Conservation (phyloP, 2,329 filamentous ascomycete species). For the Clarireedia paspali region DNA sequence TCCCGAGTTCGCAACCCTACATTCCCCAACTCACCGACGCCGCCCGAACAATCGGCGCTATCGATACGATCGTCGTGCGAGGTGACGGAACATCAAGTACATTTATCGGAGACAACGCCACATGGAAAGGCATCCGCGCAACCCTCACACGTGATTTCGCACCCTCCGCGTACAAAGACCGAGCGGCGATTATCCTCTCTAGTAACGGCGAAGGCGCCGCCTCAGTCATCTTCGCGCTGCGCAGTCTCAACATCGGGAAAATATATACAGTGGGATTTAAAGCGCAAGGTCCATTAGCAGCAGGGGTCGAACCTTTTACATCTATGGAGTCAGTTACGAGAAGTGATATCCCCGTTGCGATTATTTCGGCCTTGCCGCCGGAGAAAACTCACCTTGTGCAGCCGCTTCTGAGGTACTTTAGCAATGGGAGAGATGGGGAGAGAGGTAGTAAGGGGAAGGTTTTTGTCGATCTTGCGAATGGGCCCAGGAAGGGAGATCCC, state of each 20-base stretch:
- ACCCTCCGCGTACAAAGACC: conserved; percentile 70
- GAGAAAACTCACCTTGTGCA: conserved; percentile 74
- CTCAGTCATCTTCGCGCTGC: conserved; percentile 70
- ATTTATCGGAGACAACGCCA: conserved; percentile 73
- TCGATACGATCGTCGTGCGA: conserved; percentile 72
- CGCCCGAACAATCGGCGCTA: conserved; percentile 68
- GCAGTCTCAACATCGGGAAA: conserved; percentile 65
- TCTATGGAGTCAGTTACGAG: conserved; percentile 74
- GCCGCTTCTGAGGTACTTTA: conserved; percentile 67
- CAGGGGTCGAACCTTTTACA: conserved; percentile 56
- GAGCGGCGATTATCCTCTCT: conserved; percentile 69
- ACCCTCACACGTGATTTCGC: conserved; percentile 76
- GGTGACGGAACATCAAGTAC: conserved; percentile 40
- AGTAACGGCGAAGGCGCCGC: conserved; percentile 68
- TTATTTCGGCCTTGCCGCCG: conserved; percentile 69
- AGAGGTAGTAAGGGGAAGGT: conserved; percentile 46
- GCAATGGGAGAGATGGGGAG: conserved; percentile 33
- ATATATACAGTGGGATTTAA: conserved; percentile 82
- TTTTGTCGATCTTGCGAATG: conserved; percentile 68
- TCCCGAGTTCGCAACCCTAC: conserved; percentile 50
- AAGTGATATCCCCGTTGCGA: conserved; percentile 71
- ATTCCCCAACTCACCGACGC: conserved; percentile 65
- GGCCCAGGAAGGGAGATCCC: conserved; percentile 59
- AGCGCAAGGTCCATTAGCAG: conserved; percentile 52
- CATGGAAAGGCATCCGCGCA: conserved; percentile 78